Conservation (phyloP, 306 rosid genomes). For the Coriaria nepalensis region DNA sequence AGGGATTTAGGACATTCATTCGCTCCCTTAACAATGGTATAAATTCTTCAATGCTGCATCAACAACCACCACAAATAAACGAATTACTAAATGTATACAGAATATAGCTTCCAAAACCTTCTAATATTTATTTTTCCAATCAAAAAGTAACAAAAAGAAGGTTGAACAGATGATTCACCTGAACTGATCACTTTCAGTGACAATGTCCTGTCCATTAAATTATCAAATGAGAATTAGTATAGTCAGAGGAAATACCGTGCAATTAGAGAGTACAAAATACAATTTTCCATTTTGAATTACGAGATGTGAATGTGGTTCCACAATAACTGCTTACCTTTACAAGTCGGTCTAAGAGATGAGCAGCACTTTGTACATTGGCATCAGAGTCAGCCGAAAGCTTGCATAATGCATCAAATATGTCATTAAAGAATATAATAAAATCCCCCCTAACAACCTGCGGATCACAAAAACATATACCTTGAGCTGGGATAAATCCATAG, state of each 20-base stretch:
- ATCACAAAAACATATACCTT: conserved; percentile 21
- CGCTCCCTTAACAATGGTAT: conserved; percentile 98
- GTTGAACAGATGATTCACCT: conserved; percentile 41
- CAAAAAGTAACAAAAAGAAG: conserved; percentile 14
- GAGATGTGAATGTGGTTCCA: conserved; percentile 7
- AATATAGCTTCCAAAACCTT: conserved; percentile 11
- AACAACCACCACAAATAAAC: conserved; percentile 11
- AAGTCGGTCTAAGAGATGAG: conserved; percentile 92
- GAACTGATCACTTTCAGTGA: conserved; percentile 98
- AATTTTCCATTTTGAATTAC: neutral
- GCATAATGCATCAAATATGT: conserved; percentile 96
- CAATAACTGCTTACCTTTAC: conserved; percentile 51
- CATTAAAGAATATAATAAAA: conserved; percentile 84
- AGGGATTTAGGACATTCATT: conserved; percentile 93
- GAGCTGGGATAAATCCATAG: conserved; percentile 14
- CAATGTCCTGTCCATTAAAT: conserved; percentile 79
- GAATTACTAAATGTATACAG: conserved; percentile 3
- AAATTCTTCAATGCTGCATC: conserved; percentile 86
- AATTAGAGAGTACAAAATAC: too few relatives aligned
- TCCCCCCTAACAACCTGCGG: conserved; percentile 98
- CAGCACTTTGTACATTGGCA: conserved; percentile 94
- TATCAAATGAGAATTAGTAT: conserved; percentile 20
- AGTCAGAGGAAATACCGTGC: conserved; percentile 3
- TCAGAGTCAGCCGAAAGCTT: conserved; percentile 98
- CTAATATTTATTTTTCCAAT: conserved; percentile 11